Evolutionary conservation across 495 filamentous ascomycete species (phyloP).

Genomic region (Massariosphaeria phaeospora): DNA sequence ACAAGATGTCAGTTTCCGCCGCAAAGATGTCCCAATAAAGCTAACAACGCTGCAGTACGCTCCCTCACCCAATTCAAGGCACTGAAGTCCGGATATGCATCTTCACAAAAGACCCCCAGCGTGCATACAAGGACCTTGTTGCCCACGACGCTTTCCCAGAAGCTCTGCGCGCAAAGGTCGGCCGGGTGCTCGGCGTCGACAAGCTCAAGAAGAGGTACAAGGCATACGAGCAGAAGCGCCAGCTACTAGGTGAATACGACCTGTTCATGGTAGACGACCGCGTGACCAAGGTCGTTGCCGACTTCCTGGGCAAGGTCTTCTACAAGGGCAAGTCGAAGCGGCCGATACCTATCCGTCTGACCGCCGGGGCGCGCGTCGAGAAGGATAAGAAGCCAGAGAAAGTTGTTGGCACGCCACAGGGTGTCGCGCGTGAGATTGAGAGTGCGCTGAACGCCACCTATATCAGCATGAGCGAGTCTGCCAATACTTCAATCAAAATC

Average conservation of each 20-base stretch:
- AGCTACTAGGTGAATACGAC: constrained; percentile 77
- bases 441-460: constrained; percentile 63
- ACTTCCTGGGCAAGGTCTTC: constrained; percentile 78
- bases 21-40: neutral
- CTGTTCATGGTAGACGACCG: constrained; percentile 84
- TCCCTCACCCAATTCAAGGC: constrained; percentile 63
- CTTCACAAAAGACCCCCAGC: constrained; percentile 81
- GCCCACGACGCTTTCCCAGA: constrained; percentile 69
- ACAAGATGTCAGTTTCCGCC: constrained; percentile 40
- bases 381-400: constrained; percentile 63
- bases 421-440: constrained; percentile 65
- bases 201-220: constrained; percentile 85
- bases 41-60: constrained; percentile 33
- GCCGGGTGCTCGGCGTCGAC: constrained; percentile 65
- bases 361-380: constrained; percentile 38
- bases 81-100: constrained; percentile 68
- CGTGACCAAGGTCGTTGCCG: constrained; percentile 70
- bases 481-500: constrained; percentile 40
- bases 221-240: constrained; percentile 76
- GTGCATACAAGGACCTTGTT: constrained; percentile 76
- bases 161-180: constrained; percentile 65
- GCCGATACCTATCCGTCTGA: constrained; percentile 69
- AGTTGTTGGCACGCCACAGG: constrained; percentile 45
- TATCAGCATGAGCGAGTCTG: constrained; percentile 61
- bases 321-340: constrained; percentile 73